Evolutionary conservation across 805 yeast species (phyloP), one percentile per base, ranked within the genome.

Genomic region (Ogataea minuta): DNA sequence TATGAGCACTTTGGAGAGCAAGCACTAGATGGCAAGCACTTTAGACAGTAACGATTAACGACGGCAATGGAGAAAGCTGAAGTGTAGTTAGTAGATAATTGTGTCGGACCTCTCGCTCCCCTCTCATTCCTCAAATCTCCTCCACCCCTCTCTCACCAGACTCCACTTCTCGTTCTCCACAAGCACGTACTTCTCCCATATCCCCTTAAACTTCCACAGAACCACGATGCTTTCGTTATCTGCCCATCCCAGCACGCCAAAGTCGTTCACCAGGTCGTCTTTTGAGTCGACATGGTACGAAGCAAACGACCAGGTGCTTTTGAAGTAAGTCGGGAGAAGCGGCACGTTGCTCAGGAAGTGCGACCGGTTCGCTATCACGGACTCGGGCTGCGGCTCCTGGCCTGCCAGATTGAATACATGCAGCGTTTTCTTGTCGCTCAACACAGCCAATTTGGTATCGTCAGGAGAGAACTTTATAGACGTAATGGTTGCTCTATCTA

Each of bases 301-400:
- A 36, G 87, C 86, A 64, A 84, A 86, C 28, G 93, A 81, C 96
- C 96, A 90, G 11, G 84, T 82, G 2, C 91, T 81, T 36, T 82
- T 77, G 61, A 90, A 84, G 57, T 89, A 89, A 33, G 72, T 70
- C 6, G 64, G 59, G 35, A 87, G 69, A 1, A 74, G 50, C 9
- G 89, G 87, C 8, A 84, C 46, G 32, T 68, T 74, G 36, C 77
- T 74, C 35, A 90, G 66, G 15, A 85, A 53, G 59, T 88, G 96
- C 14, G 78, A 75, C 43, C 85, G 70, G 52, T 80, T 77, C 37
- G 55, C 50, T 33, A 57, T 50, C 19, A 48, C 39, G 10, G 34
- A 17, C n/a, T 43, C 48, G 25, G 44, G 31, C 28, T 39, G 59
- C 23, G 57, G 60, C n/a, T 52, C 54, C 10, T 48, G 17, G 20